phyloP scores from a whole-genome alignment of 768 basidiomycete genomes.

The Neoboletus brunneissimus region DNA sequence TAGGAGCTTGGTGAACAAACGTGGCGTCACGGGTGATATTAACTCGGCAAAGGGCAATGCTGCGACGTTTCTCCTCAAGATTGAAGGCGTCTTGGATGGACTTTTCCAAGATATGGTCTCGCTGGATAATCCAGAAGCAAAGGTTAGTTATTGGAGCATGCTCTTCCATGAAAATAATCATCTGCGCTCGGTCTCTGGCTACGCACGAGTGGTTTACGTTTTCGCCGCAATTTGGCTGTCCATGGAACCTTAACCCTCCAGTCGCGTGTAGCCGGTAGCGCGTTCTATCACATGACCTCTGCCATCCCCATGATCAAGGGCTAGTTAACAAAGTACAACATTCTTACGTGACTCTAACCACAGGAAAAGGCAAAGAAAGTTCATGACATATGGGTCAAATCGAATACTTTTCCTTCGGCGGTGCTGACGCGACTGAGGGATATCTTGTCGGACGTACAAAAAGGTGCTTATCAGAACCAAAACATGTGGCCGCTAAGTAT shows the following conservation, averaged over 20 bases:
- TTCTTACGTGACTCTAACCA: slow-evolving; percentile 36
- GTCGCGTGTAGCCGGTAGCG: slow-evolving; percentile 18
- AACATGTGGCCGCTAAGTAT: slow-evolving; percentile 79
- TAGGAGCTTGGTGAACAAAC: slow-evolving; percentile 62
- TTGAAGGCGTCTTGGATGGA: slow-evolving; percentile 88
- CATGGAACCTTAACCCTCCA: not conserved
- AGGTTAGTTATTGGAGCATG: slow-evolving; percentile 62
- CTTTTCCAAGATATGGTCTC: slow-evolving; percentile 82
- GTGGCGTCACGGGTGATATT: slow-evolving; percentile 53
- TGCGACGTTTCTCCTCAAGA: slow-evolving; percentile 82
- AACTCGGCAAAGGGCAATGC: slow-evolving; percentile 61
- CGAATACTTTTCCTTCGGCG: slow-evolving; percentile 79
- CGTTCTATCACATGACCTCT: slow-evolving; percentile 31
- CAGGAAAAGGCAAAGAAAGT: slow-evolving; percentile 98
- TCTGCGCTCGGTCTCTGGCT: slow-evolving; percentile 5
- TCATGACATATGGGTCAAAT: slow-evolving; percentile 95
- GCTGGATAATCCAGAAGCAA: slow-evolving; percentile 63
- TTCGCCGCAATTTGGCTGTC: slow-evolving; percentile 2
- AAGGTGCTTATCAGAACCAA: slow-evolving; percentile 84
- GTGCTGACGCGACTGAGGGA: slow-evolving; percentile 72
- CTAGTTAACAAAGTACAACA: slow-evolving; percentile 41
- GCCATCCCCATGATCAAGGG: slow-evolving; percentile 18
- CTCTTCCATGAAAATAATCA: slow-evolving; percentile 1
- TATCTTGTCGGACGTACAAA: slow-evolving; percentile 62
- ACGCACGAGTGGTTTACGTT: slow-evolving; percentile 7